Base-by-base conservation (phyloP, 306 rosid species). In the Cajanus cajan region DNA sequence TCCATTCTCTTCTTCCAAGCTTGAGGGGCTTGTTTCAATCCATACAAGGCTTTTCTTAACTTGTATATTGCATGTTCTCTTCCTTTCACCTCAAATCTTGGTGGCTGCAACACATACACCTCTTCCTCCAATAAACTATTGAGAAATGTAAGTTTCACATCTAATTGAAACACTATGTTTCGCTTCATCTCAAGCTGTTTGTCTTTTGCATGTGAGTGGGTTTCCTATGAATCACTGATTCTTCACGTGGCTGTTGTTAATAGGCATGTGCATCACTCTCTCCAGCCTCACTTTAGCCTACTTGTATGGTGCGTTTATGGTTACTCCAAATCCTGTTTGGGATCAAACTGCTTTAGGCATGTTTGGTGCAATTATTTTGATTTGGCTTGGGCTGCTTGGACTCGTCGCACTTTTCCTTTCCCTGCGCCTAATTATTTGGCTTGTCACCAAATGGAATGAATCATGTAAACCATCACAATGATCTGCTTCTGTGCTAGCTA, bases 171-270 rank as follows among this genome's bases (percentile, higher is more conserved):
- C 79, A 8, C 8, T 50, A 1, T 72, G 54, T 34, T 82, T 82
- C 33, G 1, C 50, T 16, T 24, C 82, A 16, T 37, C 85, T 0
- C 6, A 68, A 0, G 7, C 19, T 7, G 67, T 50, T 3, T 39
- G 43, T 9, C 73, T 77, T 10, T 57, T 78, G 52, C 68, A 78
- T 4, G 7, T 73, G 0, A 78, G 77, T 16, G 77, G 86, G 6
- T 15, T 66, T 8, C 61, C 73, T 25, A 51, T 73, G 9, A 16
- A 45, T 2, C 16, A 83, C 13, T 3, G 13, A 5, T 1, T 67
- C 0, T 25, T 0, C 10, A 58, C 33, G 1, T 73, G 80, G 83
- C 19, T 83, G 6, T 36, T 83, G 2, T 22, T 44, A 9, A 0
- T 65, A 1, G 7, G 9, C 9, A 25, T 66, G 80, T 45, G 68